phyloP scores from a whole-genome alignment of 2,329 filamentous ascomycete species.

The Alternaria viburni region DNA sequence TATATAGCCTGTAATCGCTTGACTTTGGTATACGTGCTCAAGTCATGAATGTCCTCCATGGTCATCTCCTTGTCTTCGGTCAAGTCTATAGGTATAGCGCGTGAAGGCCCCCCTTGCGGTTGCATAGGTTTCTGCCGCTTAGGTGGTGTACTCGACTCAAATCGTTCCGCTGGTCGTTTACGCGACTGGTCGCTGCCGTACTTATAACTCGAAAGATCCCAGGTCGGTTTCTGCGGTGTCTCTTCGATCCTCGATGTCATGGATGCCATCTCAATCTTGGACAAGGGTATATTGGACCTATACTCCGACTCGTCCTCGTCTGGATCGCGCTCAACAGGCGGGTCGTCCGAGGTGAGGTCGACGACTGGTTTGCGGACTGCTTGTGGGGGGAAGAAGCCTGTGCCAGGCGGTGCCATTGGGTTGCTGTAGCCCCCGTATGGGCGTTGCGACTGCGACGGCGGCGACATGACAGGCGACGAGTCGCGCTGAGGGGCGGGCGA shows the following conservation, averaged over 20 bases:
- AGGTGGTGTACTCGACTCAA: slow-evolving; percentile 19
- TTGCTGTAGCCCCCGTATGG: slow-evolving; percentile 65
- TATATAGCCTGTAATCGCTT: slow-evolving; percentile 59
- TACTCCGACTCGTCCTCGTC: slow-evolving; percentile 49
- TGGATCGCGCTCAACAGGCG: slow-evolving; percentile 56
- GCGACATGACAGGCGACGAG: slow-evolving; percentile 49
- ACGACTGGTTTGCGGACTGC: slow-evolving; percentile 50
- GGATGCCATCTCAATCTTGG: slow-evolving; percentile 55
- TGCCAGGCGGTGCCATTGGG: slow-evolving; percentile 79
- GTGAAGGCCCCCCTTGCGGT: slow-evolving; percentile 40
- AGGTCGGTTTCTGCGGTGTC: slow-evolving; percentile 42
- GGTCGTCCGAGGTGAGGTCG: slow-evolving; percentile 54
- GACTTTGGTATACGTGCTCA: slow-evolving; percentile 58
- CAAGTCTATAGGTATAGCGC: slow-evolving; percentile 43
- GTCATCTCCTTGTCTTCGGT: slow-evolving; percentile 24
- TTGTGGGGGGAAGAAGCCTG: slow-evolving; percentile 62
- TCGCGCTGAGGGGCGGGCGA: slow-evolving; percentile 66
- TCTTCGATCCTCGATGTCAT: slow-evolving; percentile 37
- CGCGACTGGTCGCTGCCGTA: slow-evolving; percentile 29
- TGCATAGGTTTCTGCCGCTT: slow-evolving; percentile 35
- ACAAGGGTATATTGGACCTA: slow-evolving; percentile 66
- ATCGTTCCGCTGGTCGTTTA: slow-evolving; percentile 36
- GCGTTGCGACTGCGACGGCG: slow-evolving; percentile 68
- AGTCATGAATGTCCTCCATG: slow-evolving; percentile 52
- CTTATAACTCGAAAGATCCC: slow-evolving; percentile 34